Conservation (phyloP, 176 grass and related monocot genomes). For the Oryza glaberrima region DNA sequence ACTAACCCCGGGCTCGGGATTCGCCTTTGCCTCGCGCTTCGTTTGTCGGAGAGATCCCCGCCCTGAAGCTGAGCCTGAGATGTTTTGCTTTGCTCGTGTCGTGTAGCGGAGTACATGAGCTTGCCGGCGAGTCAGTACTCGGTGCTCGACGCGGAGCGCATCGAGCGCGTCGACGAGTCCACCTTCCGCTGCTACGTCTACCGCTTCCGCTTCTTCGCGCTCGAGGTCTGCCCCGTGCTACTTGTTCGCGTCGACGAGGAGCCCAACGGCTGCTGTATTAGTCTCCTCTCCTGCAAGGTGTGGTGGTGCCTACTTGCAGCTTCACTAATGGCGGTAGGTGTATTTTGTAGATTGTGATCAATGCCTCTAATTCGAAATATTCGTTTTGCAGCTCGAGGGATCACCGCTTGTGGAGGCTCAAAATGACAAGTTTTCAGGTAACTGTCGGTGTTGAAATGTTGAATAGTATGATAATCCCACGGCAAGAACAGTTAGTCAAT, state of each 20-base stretch:
- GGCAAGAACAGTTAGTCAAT: neutral
- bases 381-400: constrained; percentile 70
- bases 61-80: neutral
- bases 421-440: constrained; percentile 96
- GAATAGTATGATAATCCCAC: neutral
- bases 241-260: constrained; percentile 90
- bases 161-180: constrained; percentile 84
- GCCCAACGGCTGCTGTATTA: constrained; percentile 81
- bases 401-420: constrained; percentile 95
- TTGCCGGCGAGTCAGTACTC: constrained; percentile 97
- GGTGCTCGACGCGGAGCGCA: constrained; percentile 95
- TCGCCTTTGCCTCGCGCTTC: neutral
- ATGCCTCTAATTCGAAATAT: neutral
- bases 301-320: neutral
- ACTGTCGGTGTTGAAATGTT: neutral
- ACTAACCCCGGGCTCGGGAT: neutral
- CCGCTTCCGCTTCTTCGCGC: constrained; percentile 91
- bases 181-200: constrained; percentile 95
- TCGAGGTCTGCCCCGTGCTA: constrained; percentile 95
- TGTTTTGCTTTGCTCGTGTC: neutral
- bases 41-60: neutral
- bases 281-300: constrained; percentile 85
- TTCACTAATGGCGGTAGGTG: neutral
- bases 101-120: constrained; percentile 90
- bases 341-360: constrained; percentile 3